These are phyloP conservation scores for Theileria annulata DNA, from an alignment of 169 alveolate species.

Conservation along the genomic window DNA sequence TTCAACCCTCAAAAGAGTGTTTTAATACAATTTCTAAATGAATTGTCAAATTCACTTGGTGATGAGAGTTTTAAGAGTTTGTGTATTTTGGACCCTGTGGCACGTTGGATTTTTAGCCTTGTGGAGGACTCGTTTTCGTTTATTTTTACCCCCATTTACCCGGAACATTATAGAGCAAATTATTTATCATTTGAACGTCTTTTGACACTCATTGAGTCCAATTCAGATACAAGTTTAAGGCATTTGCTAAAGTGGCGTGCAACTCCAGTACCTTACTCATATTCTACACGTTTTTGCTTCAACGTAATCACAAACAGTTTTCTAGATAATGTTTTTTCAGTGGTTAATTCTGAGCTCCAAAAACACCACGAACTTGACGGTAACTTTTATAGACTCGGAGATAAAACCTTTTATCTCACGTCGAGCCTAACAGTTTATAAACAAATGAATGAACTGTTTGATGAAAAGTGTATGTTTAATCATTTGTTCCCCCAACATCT, in stretches of 20 bases:
- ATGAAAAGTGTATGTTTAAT: slow-evolving; percentile 29
- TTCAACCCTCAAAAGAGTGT: slow-evolving; percentile 38
- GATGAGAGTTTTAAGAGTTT: slow-evolving; percentile 42
- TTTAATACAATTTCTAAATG: slow-evolving; percentile 48
- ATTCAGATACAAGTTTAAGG: slow-evolving; percentile 21
- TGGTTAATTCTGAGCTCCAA: slow-evolving; percentile 3
- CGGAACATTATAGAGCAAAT: slow-evolving; percentile 37
- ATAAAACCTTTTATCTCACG: slow-evolving; percentile 26
- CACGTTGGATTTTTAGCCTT: slow-evolving; percentile 20
- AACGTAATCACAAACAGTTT: slow-evolving; percentile 48
- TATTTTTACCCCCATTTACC: slow-evolving; percentile 45
- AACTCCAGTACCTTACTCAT: slow-evolving; percentile 15
- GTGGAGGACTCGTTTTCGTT: slow-evolving; percentile 40
- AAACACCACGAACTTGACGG: slow-evolving; percentile 15
- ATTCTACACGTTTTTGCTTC: slow-evolving; percentile 36
- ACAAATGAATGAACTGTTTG: slow-evolving; percentile 24
- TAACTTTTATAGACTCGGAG: background rate
- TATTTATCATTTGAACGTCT: slow-evolving; percentile 38
- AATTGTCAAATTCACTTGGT: slow-evolving; percentile 20
- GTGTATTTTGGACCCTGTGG: slow-evolving; percentile 48
- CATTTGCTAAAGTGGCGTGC: slow-evolving; percentile 62
- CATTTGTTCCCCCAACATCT: slow-evolving; percentile 64
- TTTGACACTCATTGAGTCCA: slow-evolving; percentile 29
- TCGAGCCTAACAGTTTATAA: slow-evolving; percentile 40
- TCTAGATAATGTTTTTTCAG: slow-evolving; percentile 18